Evolutionary conservation across 1,284 basidiomycete genomes (phyloP).

Genomic region (Ceratobasidium sp.): DNA sequence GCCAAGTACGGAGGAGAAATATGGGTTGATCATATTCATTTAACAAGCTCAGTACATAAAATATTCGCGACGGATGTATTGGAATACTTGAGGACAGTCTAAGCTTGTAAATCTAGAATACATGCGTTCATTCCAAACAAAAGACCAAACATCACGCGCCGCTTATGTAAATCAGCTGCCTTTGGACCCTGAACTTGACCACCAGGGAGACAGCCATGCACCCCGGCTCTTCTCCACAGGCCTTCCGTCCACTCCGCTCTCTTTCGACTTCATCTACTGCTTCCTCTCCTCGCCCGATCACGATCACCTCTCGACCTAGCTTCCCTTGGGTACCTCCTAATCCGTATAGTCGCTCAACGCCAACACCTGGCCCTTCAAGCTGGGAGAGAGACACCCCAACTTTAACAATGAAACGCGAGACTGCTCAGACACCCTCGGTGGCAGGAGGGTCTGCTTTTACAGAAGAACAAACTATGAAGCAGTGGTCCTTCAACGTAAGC

Average conservation of each 20-base stretch:
- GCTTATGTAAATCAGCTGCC: conserved; percentile 33
- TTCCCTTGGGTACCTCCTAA: conserved; percentile 41
- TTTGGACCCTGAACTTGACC: conserved; percentile 42
- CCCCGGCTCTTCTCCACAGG: conserved; percentile 20
- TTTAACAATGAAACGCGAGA: not conserved
- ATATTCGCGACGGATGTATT: conserved; percentile 31
- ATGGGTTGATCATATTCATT: conserved; percentile 48
- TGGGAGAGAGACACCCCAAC: conserved; percentile 37
- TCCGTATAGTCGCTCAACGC: conserved; percentile 22
- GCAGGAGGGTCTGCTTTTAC: conserved; percentile 4
- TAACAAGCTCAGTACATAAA: conserved; percentile 43
- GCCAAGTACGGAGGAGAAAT: conserved; percentile 34
- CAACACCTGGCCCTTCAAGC: conserved; percentile 37
- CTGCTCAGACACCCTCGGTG: conserved; percentile 9
- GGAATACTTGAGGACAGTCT: conserved; percentile 20
- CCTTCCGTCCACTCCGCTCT: conserved; percentile 33
- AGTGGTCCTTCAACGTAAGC: conserved; percentile 42
- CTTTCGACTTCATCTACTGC: conserved; percentile 37
- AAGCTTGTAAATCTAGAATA: conserved; percentile 5
- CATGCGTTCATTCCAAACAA: conserved; percentile 7
- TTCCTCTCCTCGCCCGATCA: conserved; percentile 38
- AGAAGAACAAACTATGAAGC: conserved; percentile 40
- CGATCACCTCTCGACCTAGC: conserved; percentile 34
- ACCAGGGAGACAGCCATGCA: conserved; percentile 36
- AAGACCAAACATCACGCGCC: conserved; percentile 38